Percentiles rank a stretch among this genome's conserved stretches.
Conservation (phyloP, 2,329 filamentous ascomycete genomes). For the Aspergillaceae sp. region DNA sequence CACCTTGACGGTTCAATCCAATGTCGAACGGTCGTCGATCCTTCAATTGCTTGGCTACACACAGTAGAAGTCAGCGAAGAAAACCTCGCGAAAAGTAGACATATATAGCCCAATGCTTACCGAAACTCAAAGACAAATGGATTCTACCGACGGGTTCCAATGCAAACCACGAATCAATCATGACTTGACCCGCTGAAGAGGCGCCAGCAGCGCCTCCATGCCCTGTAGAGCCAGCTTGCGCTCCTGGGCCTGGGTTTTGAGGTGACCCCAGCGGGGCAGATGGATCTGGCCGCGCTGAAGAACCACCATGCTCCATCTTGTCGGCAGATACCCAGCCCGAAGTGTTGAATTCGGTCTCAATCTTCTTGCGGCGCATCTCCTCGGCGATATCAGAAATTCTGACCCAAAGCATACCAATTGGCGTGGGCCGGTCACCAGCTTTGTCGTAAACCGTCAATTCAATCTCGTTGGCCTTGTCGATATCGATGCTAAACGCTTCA, state of each 20-base stretch:
- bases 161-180: conserved; percentile 92
- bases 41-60: conserved; percentile 68
- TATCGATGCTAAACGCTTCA: conserved; percentile 83
- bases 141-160: conserved; percentile 90
- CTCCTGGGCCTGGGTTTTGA: conserved; percentile 18
- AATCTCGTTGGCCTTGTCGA: conserved; percentile 97
- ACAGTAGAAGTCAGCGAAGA: conserved; percentile 11
- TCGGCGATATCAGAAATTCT: conserved; percentile 95
- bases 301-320: conserved; percentile 64
- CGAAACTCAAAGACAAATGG: conserved; percentile 81
- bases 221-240: conserved; percentile 16
- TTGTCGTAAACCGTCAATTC: conserved; percentile 98
- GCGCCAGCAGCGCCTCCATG: conserved; percentile 23
- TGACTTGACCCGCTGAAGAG: conserved; percentile 25
- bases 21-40: conserved; percentile 76
- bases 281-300: conserved; percentile 43
- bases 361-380: conserved; percentile 93
- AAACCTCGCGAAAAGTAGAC: neutral
- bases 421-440: conserved; percentile 77
- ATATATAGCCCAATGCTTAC: conserved; percentile 28
- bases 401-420: conserved; percentile 93
- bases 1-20: conserved; percentile 87
- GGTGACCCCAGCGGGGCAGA: conserved; percentile 42
- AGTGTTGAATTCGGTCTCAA: conserved; percentile 89
- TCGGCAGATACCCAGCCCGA: conserved; percentile 97